These are phyloP conservation scores for Roridomyces roridus DNA, from an alignment of 768 basidiomycete genomes.

Conservation along the genomic window DNA sequence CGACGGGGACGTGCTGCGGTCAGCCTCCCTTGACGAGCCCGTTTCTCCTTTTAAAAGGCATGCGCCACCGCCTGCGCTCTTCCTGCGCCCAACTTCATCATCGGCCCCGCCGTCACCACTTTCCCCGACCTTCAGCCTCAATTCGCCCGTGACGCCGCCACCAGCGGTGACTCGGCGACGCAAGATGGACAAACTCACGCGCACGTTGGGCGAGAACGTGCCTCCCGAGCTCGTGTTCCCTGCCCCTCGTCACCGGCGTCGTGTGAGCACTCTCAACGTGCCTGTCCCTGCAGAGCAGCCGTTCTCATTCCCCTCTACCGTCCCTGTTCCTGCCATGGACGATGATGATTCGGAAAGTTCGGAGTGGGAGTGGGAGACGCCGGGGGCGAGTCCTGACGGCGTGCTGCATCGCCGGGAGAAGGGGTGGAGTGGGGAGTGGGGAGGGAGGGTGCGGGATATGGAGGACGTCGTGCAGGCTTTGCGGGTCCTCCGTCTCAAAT, in stretches of 20 bases:
- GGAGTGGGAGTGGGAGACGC: slow-evolving; percentile 16
- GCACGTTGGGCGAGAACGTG: slow-evolving; percentile 14
- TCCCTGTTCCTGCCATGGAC: background rate
- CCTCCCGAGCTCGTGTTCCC: slow-evolving; percentile 16
- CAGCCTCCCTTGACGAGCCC: no score
- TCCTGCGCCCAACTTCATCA: no score
- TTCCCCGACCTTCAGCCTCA: background rate
- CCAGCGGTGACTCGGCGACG: background rate
- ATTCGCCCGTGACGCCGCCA: background rate
- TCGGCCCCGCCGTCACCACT: no score
- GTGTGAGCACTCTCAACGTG: background rate
- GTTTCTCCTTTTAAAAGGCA: no score
- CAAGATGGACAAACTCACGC: slow-evolving; percentile 14
- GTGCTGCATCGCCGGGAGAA: slow-evolving; percentile 7
- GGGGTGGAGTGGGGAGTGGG: slow-evolving; percentile 18
- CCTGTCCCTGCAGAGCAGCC: background rate
- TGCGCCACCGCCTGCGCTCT: no score
- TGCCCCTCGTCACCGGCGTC: background rate
- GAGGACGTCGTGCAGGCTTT: background rate
- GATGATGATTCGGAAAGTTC: background rate
- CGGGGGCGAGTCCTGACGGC: slow-evolving; percentile 4
- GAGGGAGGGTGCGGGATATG: slow-evolving; percentile 5
- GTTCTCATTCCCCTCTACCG: no score
- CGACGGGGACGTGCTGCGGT: no score
- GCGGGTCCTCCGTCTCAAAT: background rate